Percentiles rank a stretch among this genome's conserved stretches.
phyloP scores from a whole-genome alignment of 2,329 filamentous ascomycete genomes.

The Tolypocladium cylindrosporum region DNA sequence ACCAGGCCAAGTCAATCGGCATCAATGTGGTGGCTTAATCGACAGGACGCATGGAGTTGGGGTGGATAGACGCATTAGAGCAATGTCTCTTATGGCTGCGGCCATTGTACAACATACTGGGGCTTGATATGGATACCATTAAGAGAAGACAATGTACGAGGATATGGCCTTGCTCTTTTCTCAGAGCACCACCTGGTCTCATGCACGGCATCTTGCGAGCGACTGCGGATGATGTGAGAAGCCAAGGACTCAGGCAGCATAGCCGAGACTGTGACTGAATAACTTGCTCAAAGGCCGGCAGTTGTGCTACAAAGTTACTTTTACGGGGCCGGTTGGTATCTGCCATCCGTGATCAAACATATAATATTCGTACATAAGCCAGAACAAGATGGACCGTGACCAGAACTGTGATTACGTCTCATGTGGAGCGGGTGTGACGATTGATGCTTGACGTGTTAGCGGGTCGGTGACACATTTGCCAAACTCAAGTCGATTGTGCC shows the following conservation, averaged over 20 bases:
- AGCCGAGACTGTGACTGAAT: background rate
- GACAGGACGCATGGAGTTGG: background rate
- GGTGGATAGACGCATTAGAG: conserved; percentile 1
- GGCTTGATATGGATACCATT: background rate
- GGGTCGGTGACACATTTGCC: background rate
- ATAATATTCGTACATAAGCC: background rate
- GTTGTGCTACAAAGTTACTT: background rate
- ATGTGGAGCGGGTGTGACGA: background rate
- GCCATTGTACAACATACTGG: conserved; percentile 4
- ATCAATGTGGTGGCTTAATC: conserved; percentile 55
- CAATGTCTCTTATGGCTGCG: background rate
- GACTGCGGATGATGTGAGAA: background rate
- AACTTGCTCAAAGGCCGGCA: background rate
- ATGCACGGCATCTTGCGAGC: background rate
- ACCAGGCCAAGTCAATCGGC: conserved; percentile 65
- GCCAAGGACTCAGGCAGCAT: background rate
- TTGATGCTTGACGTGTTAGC: background rate
- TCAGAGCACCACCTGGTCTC: background rate
- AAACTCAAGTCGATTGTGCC: background rate
- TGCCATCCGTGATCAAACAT: background rate
- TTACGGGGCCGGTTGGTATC: background rate
- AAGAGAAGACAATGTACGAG: background rate
- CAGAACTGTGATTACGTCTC: background rate
- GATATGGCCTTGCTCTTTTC: background rate
- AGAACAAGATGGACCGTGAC: background rate